phyloP scores from a whole-genome alignment of 768 basidiomycete species.

The Mycena filopes region DNA sequence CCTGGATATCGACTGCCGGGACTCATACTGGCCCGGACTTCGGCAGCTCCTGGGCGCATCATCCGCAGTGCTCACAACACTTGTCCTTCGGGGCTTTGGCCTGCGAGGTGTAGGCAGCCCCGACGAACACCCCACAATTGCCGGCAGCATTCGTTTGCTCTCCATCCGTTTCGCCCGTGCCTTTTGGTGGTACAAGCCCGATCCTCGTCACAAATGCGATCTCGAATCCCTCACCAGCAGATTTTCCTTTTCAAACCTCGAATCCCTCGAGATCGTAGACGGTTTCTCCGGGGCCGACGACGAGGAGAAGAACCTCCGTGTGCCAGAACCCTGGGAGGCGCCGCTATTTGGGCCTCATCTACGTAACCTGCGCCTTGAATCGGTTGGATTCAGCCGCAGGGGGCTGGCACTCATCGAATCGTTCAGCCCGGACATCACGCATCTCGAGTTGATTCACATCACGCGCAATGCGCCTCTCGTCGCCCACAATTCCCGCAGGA shows the following conservation, averaged over 20 bases:
- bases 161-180: conserved; percentile 1
- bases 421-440: neutral
- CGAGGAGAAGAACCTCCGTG: neutral
- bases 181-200: neutral
- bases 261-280: conserved; percentile 12
- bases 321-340: conserved; percentile 1
- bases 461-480: neutral
- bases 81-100: neutral
- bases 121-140: neutral
- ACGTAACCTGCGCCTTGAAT: conserved; percentile 9
- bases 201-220: neutral
- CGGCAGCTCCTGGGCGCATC: neutral
- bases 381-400: neutral
- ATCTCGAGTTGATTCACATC: neutral
- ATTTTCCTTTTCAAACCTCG: conserved; percentile 18
- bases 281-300: neutral
- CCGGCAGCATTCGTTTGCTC: neutral
- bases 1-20: neutral
- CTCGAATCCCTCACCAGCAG: neutral
- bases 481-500: neutral
- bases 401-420: conserved; percentile 10
- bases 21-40: neutral
- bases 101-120: neutral
- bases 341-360: conserved; percentile 14
- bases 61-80: neutral